A percentile compares a stretch with the other conserved stretches of the same genome.
phyloP scores from a whole-genome alignment of 495 filamentous ascomycete species.

The Penicillium desertorum region DNA sequence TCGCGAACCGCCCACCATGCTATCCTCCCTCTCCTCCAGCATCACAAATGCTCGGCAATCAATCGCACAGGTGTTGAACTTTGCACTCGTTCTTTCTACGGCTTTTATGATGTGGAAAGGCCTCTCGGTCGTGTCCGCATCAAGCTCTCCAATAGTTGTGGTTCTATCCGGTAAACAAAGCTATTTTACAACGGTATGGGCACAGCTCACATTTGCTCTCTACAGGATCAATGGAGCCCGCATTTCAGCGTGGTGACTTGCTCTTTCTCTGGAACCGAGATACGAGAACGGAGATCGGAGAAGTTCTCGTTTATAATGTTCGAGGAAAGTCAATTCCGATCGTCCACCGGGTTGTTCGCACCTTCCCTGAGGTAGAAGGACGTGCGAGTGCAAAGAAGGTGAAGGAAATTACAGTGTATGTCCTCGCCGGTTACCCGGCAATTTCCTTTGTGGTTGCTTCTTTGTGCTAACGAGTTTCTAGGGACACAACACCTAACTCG shows the following conservation, averaged over 20 bases:
- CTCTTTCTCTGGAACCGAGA: slow-evolving; percentile 94
- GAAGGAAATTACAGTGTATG: slow-evolving; percentile 40
- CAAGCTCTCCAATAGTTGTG: slow-evolving; percentile 72
- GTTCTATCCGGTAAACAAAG: slow-evolving; percentile 1
- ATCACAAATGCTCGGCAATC: slow-evolving; percentile 78
- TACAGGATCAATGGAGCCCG: slow-evolving; percentile 94
- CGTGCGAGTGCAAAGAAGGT: slow-evolving; percentile 39
- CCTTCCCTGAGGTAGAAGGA: slow-evolving; percentile 53
- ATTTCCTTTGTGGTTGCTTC: not conserved
- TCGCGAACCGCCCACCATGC: slow-evolving; percentile 54
- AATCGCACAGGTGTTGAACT: slow-evolving; percentile 88
- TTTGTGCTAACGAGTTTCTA: slow-evolving; percentile 17
- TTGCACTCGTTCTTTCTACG: slow-evolving; percentile 89
- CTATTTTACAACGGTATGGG: not conserved
- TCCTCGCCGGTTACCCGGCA: not conserved
- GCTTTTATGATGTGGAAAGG: slow-evolving; percentile 98
- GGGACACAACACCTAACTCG: slow-evolving; percentile 26
- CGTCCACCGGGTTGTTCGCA: slow-evolving; percentile 47
- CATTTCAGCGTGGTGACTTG: slow-evolving; percentile 92
- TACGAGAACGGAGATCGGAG: slow-evolving; percentile 64
- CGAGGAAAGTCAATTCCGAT: slow-evolving; percentile 31
- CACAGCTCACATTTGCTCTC: slow-evolving; percentile 49
- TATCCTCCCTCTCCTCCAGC: slow-evolving; percentile 60
- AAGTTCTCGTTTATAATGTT: slow-evolving; percentile 72
- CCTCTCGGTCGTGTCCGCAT: slow-evolving; percentile 80